Evolutionary conservation across 1,139 yeast species (phyloP).

Genomic region (Sugiyamaella novakii): DNA sequence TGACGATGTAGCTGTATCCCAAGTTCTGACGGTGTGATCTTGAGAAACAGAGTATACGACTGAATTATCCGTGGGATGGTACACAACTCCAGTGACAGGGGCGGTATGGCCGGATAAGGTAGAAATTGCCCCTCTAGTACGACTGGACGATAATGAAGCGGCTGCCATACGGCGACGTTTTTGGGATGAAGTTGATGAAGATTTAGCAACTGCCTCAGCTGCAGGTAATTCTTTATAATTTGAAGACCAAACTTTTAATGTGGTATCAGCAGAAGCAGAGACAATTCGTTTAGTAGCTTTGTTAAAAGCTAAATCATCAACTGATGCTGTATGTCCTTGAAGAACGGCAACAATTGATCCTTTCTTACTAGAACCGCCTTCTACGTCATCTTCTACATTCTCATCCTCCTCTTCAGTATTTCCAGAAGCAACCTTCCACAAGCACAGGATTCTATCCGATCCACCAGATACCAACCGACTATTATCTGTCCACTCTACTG

Average conservation of each 20-base stretch:
- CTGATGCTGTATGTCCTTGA: conserved; percentile 88
- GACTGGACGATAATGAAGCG: conserved; percentile 61
- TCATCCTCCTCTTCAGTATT: conserved; percentile 46
- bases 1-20: conserved; percentile 88
- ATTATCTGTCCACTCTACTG: conserved; percentile 65
- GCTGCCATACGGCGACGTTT: conserved; percentile 85
- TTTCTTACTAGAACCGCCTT: conserved; percentile 39
- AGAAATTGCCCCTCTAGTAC: conserved; percentile 79
- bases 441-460: conserved; percentile 82
- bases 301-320: conserved; percentile 71
- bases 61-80: conserved; percentile 67
- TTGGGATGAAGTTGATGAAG: conserved; percentile 71
- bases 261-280: conserved; percentile 81
- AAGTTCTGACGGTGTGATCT: conserved; percentile 91
- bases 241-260: conserved; percentile 89
- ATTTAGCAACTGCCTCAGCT: conserved; percentile 49
- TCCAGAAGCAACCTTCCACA: conserved; percentile 71
- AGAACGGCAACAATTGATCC: conserved; percentile 80
- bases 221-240: conserved; percentile 82
- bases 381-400: conserved; percentile 7
- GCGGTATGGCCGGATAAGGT: conserved; percentile 77
- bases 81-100: conserved; percentile 83
- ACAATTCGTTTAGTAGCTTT: conserved; percentile 56
- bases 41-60: conserved; percentile 94
- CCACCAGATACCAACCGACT: conserved; percentile 81